These are phyloP conservation scores for Globisporangium cystogenes DNA, from an alignment of 352 stramenopile genomes.

Conservation along the genomic window DNA sequence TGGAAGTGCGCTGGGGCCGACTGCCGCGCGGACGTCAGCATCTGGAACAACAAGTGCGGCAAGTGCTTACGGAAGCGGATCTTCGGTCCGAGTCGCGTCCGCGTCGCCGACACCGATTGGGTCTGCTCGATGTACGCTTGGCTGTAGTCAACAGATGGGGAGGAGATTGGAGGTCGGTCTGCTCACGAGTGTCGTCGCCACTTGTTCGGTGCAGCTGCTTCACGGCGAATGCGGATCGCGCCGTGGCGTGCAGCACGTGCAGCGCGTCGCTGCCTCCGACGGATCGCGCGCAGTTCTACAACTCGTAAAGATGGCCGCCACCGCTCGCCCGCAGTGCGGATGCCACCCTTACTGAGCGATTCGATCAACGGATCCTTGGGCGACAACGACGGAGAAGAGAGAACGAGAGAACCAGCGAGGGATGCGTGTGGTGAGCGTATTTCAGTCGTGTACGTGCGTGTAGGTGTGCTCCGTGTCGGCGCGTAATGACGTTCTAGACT, in stretches of 20 bases:
- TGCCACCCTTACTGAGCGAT: too few relatives aligned
- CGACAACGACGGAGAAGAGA: not conserved
- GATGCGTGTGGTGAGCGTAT: not conserved
- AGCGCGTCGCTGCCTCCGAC: constrained; percentile 23
- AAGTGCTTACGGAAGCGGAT: constrained; percentile 42
- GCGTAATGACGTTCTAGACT: constrained; percentile 6
- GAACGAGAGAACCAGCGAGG: not conserved
- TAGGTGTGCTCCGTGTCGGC: not conserved
- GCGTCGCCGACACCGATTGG: constrained; percentile 42
- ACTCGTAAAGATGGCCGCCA: not conserved
- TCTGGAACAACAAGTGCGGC: constrained; percentile 52
- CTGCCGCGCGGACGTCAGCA: constrained; percentile 53
- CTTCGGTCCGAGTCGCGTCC: constrained; percentile 42
- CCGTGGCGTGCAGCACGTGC: constrained; percentile 33
- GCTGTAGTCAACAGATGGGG: not conserved
- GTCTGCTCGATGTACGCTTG: constrained; percentile 60
- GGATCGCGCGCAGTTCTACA: constrained; percentile 16
- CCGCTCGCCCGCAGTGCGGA: too few relatives aligned
- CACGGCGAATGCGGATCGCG: constrained; percentile 38
- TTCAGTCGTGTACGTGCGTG: not conserved
- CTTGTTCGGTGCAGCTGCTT: constrained; percentile 29
- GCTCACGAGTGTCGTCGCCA: not conserved
- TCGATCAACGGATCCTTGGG: too few relatives aligned
- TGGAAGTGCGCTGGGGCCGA: constrained; percentile 41
- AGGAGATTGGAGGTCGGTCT: too few relatives aligned